Conservation (phyloP, 768 basidiomycete species). For the Agrocybe pediades region DNA sequence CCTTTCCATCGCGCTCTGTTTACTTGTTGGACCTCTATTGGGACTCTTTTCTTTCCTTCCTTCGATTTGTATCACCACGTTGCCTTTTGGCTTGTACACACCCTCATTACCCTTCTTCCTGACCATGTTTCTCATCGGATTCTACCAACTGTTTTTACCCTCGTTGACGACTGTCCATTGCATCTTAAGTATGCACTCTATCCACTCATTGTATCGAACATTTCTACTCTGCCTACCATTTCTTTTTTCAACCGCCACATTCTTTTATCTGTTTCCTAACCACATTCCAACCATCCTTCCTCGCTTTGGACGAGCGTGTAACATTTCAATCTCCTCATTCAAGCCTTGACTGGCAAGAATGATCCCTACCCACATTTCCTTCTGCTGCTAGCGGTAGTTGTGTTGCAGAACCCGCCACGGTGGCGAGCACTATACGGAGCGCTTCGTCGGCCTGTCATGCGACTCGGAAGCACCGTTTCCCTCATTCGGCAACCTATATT, state of each 20-base stretch:
- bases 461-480: too few species aligned
- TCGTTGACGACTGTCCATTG: not conserved
- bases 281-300: slow-evolving; percentile 14
- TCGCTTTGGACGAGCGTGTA: slow-evolving; percentile 44
- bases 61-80: not conserved
- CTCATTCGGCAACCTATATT: too few species aligned
- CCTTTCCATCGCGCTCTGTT: not conserved
- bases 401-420: too few species aligned
- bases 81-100: not conserved
- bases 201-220: not conserved
- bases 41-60: not conserved
- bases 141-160: not conserved
- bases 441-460: too few species aligned
- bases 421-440: too few species aligned
- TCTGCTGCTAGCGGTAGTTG: too few species aligned
- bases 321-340: slow-evolving; percentile 6
- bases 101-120: not conserved
- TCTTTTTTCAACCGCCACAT: slow-evolving; percentile 3
- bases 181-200: not conserved
- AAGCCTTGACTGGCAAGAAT: not conserved
- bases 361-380: not conserved
- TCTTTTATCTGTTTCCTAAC: slow-evolving; percentile 4
- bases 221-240: not conserved
- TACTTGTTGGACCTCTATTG: not conserved
- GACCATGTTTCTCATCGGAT: not conserved